Percentiles rank a stretch among this genome's conserved stretches.
Evolutionary conservation across 2,329 filamentous ascomycete genomes (phyloP).

Genomic region (Escovopsis sp.): DNA sequence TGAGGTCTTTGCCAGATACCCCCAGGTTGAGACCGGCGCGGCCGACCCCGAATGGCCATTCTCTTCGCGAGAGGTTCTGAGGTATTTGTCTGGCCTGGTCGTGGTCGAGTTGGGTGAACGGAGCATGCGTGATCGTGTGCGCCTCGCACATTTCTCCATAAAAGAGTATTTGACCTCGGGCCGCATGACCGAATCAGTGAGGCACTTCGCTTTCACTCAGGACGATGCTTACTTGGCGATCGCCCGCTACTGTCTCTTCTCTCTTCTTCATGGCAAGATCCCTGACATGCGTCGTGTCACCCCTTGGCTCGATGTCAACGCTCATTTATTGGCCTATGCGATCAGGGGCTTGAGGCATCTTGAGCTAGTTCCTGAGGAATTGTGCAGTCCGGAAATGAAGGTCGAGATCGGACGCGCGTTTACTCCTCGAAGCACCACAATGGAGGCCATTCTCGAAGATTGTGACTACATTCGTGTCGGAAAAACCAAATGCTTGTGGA

Average conservation of each 20-base stretch:
- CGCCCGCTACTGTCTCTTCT: slow-evolving; percentile 1
- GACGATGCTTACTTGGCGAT: slow-evolving; percentile 2
- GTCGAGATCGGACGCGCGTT: background rate
- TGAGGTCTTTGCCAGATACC: background rate
- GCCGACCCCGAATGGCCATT: too few species aligned
- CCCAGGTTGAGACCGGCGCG: background rate
- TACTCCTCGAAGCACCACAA: too few species aligned
- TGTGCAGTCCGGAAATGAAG: background rate
- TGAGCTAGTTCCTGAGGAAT: background rate
- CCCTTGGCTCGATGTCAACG: background rate
- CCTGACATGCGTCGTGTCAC: too few species aligned
- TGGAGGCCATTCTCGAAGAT: background rate
- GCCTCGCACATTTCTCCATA: slow-evolving; percentile 4
- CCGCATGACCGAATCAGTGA: background rate
- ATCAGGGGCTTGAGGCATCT: background rate
- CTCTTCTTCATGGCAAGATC: background rate
- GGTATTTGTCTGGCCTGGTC: slow-evolving; percentile 2
- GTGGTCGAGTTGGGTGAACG: background rate
- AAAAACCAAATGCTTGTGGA: too few species aligned
- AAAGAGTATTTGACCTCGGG: slow-evolving; percentile 5
- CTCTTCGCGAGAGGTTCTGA: background rate
- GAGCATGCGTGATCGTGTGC: background rate
- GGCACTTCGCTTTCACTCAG: slow-evolving; percentile 1
- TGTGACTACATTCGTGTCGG: background rate
- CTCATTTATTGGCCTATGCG: background rate